Evolutionary conservation across 1,284 basidiomycete species (phyloP), one percentile per base, ranked within the genome.

Genomic region (Ceratobasidium sp.): DNA sequence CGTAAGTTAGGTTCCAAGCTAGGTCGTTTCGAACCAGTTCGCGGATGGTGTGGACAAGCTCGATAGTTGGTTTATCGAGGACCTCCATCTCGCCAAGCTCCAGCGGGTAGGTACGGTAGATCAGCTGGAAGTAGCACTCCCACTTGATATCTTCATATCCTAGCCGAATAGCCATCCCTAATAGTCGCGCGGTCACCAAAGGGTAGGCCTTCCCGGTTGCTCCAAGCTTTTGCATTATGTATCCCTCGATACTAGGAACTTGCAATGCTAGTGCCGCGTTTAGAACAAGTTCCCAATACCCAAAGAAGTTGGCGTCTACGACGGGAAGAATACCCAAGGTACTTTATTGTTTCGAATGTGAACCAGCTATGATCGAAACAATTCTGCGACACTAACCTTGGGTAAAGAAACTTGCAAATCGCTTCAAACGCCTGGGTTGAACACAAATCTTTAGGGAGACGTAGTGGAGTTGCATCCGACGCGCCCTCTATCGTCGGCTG

Each of bases 401-500:
- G 63, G n/a, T 51, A 65, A 29, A 65, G 24, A n/a, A 65, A 65
- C 14, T 51, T n/a, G 24, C 63, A 65, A 6, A 65, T 27, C 7
- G 24, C 50, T 53, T 14, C 31, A 53, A 65, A 65, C 22, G 44
- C 22, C 19, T 51, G 14, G 7, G 63, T 29, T 14, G 45, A 33
- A 33, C 24, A 65, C 2, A 65, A 22, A 14, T 65, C 47, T 11
- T 22, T 6, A 15, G 63, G 47, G 19, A 65, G 17, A 22, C 45
- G 22, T 31, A 65, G 19, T 17, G 63, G 63, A 41, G 24, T 65
- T 24, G 50, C 19, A 29, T 65, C 63, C 24, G 47, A 31, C n/a
- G 22, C 4, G 3, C 63, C 48, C 29, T 65, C 63, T 2, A 4
- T 41, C 36, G 11, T 31, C 47, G 48, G 2, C 8, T 17, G 19